Percentiles rank a stretch among this genome's conserved stretches.
phyloP scores from a whole-genome alignment of 306 rosid species.

The Bauhinia variegata region DNA sequence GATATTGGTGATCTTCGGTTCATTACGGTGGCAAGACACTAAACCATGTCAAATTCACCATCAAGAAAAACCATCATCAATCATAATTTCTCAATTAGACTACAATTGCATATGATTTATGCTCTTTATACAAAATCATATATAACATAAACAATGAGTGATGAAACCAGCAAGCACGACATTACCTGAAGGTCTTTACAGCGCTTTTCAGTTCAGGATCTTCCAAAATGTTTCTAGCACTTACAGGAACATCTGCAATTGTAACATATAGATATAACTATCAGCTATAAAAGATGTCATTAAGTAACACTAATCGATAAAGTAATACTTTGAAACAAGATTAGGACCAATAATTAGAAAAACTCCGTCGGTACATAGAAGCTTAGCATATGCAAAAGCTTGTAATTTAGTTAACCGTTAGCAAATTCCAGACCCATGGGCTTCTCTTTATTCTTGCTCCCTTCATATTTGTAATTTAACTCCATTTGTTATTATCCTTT shows the following conservation, averaged over 20 bases:
- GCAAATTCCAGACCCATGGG: slow-evolving; percentile 5
- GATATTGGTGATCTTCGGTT: neutral
- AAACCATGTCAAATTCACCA: neutral
- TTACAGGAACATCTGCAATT: slow-evolving; percentile 76
- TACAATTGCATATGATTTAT: neutral
- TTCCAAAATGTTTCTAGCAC: slow-evolving; percentile 87
- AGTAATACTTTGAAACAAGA: too few relatives aligned
- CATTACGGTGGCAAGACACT: too few relatives aligned
- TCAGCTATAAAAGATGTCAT: too few relatives aligned
- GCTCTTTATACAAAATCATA: neutral
- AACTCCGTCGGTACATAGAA: neutral
- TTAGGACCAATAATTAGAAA: too few relatives aligned
- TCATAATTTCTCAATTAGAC: slow-evolving; percentile 12
- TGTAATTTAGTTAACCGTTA: slow-evolving; percentile 2
- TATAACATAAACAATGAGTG: slow-evolving; percentile 3
- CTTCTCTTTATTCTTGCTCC: neutral
- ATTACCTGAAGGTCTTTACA: slow-evolving; percentile 81
- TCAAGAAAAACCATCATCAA: neutral
- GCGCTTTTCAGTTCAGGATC: slow-evolving; percentile 82
- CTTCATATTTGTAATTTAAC: slow-evolving; percentile 4
- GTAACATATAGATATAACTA: neutral
- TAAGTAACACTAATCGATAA: too few relatives aligned
- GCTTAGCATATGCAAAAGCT: neutral
- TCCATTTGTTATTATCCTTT: too few relatives aligned
- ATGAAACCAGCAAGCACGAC: slow-evolving; percentile 9